Evolutionary conservation across 2,329 filamentous ascomycete species (phyloP).

Genomic region (Nothophaeocryptopus gaeumannii): DNA sequence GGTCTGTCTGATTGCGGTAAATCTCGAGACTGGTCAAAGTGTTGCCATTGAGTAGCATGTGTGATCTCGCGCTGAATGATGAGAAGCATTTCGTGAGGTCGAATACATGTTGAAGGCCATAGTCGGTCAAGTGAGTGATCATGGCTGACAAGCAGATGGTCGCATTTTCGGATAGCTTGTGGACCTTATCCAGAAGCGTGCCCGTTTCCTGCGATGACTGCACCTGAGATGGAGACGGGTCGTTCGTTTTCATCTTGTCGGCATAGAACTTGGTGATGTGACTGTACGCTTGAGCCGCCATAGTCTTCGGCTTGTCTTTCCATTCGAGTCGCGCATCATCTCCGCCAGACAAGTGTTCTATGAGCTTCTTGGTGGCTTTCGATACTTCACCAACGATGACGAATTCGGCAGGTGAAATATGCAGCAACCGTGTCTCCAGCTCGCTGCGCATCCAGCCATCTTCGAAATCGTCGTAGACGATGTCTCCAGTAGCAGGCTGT

Average conservation of each 20-base stretch:
- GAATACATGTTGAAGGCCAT: slow-evolving; percentile 92
- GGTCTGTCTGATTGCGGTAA: slow-evolving; percentile 90
- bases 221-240: slow-evolving; percentile 38
- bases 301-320: slow-evolving; percentile 71
- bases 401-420: slow-evolving; percentile 94
- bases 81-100: slow-evolving; percentile 96
- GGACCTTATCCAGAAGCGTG: slow-evolving; percentile 76
- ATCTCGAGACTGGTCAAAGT: slow-evolving; percentile 92
- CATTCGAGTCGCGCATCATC: slow-evolving; percentile 85
- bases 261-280: slow-evolving; percentile 94
- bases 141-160: slow-evolving; percentile 93
- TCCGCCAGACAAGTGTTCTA: slow-evolving; percentile 84
- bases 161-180: slow-evolving; percentile 79
- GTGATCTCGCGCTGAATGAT: slow-evolving; percentile 86
- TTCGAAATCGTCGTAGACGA: slow-evolving; percentile 93
- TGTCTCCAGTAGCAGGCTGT: slow-evolving; percentile 91
- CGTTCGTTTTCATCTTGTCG: slow-evolving; percentile 65
- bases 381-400: slow-evolving; percentile 88
- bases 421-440: slow-evolving; percentile 89
- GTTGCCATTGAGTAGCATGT: slow-evolving; percentile 95
- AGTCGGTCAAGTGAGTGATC: slow-evolving; percentile 89
- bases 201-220: slow-evolving; percentile 45
- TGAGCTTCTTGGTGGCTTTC: slow-evolving; percentile 85
- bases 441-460: slow-evolving; percentile 97
- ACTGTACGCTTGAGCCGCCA: slow-evolving; percentile 78